phyloP scores from a whole-genome alignment of 1,139 yeast genomes.

The Meyerozyma guilliermondii region DNA sequence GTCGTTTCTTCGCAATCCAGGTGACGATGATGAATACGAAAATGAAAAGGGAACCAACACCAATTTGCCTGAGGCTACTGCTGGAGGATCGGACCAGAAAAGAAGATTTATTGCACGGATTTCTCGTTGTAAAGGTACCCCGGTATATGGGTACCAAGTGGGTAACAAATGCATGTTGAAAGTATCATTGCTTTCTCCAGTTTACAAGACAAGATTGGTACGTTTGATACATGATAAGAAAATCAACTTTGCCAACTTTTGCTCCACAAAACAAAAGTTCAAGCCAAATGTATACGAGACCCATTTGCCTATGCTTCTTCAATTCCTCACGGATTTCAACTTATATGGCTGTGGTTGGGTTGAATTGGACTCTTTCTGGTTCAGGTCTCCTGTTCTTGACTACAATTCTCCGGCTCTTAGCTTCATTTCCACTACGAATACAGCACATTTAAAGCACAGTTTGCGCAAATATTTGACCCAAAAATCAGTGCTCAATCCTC shows the following conservation, averaged over 20 bases:
- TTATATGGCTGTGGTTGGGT: conserved; percentile 84
- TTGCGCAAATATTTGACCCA: conserved; percentile 14
- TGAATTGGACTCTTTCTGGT: conserved; percentile 26
- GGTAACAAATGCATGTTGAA: conserved; percentile 64
- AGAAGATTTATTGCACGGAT: conserved; percentile 51
- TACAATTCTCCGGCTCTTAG: conserved; percentile 1
- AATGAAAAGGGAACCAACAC: conserved; percentile 7
- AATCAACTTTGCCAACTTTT: conserved; percentile 14
- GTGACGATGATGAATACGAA: conserved; percentile 6
- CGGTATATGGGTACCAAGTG: conserved; percentile 78
- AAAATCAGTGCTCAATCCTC: conserved; percentile 22
- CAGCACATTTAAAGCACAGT: conserved; percentile 10
- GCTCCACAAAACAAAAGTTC: conserved; percentile 6
- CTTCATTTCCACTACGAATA: conserved; percentile 1
- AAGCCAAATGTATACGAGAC: conserved; percentile 49
- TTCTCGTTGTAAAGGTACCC: conserved; percentile 66
- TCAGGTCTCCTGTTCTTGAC: conserved; percentile 35
- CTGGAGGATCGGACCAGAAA: neutral
- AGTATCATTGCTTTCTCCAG: conserved; percentile 62
- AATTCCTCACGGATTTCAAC: conserved; percentile 79
- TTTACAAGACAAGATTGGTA: conserved; percentile 52
- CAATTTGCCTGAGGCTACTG: neutral
- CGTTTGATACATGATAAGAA: conserved; percentile 53
- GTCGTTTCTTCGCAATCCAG: conserved; percentile 9
- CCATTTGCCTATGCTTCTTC: conserved; percentile 73